Conservation (phyloP, 2,329 filamentous ascomycete species). For the Fusarium buxicola region DNA sequence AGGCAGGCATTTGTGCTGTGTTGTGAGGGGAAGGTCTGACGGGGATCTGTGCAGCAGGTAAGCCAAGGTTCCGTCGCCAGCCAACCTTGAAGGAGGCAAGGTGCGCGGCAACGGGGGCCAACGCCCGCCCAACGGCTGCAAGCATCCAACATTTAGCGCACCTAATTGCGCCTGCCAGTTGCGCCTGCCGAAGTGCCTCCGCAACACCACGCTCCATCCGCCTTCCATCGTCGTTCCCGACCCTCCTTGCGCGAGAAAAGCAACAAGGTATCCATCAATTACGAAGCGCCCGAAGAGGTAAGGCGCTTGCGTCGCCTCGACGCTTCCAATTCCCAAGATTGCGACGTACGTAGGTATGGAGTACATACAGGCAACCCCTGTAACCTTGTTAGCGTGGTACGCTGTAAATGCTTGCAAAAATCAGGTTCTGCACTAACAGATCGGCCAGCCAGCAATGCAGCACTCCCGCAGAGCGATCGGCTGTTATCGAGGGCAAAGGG, state of each 20-base stretch:
- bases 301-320: slow-evolving; percentile 40
- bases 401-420: too few species aligned
- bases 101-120: slow-evolving; percentile 35
- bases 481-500: too few species aligned
- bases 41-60: neutral
- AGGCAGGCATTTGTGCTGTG: too few species aligned
- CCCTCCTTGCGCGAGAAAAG: slow-evolving; percentile 11
- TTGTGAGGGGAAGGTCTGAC: slow-evolving; percentile 3
- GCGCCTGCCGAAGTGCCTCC: slow-evolving; percentile 36
- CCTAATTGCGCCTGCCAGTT: slow-evolving; percentile 26
- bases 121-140: slow-evolving; percentile 28
- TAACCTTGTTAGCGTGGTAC: too few species aligned
- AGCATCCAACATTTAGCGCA: slow-evolving; percentile 38
- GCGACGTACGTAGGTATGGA: slow-evolving; percentile 18
- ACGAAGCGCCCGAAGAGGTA: slow-evolving; percentile 43
- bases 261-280: too few species aligned
- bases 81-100: neutral
- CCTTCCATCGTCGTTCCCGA: slow-evolving; percentile 15
- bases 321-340: slow-evolving; percentile 35
- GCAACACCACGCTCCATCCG: slow-evolving; percentile 25
- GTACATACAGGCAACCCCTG: too few species aligned
- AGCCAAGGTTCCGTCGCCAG: slow-evolving; percentile 32
- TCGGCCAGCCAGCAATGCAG: too few species aligned
- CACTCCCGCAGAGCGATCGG: too few species aligned
- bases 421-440: too few species aligned